These are phyloP conservation scores for Excoecaria agallocha DNA, from an alignment of 345 rosid species.

Conservation along the genomic window DNA sequence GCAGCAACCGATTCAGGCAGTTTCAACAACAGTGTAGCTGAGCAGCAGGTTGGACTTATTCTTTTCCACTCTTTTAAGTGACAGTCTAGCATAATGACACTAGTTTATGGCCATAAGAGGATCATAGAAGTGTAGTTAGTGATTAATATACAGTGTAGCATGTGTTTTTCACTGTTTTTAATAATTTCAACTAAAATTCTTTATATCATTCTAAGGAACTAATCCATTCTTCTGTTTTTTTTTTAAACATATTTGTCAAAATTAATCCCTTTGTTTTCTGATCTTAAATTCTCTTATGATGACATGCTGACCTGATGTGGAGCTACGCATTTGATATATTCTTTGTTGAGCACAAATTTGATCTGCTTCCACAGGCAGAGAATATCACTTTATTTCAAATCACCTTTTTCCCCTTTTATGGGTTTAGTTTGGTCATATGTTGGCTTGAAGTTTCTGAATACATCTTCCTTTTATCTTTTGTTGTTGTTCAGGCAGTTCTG, in stretches of 20 bases:
- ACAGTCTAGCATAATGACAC: neutral
- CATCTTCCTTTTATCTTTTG: slow-evolving; percentile 4
- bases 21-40: slow-evolving; percentile 86
- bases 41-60: slow-evolving; percentile 56
- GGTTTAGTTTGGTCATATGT: neutral
- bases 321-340: neutral
- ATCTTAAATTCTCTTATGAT: neutral
- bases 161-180: neutral
- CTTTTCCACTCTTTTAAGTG: neutral
- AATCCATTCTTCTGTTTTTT: neutral
- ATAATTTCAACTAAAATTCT: neutral
- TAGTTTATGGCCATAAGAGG: neutral
- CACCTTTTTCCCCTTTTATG: neutral
- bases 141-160: neutral
- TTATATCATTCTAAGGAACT: neutral
- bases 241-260: neutral
- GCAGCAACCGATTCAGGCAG: slow-evolving; percentile 79
- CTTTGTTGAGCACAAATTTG: neutral
- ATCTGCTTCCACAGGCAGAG: neutral
- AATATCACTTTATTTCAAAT: neutral
- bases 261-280: neutral
- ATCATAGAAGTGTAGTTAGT: neutral
- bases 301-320: neutral
- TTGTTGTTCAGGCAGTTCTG: slow-evolving; percentile 67
- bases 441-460: slow-evolving; percentile 2